phyloP scores from a whole-genome alignment of 2,329 filamentous ascomycete genomes.

The Cercospora brassicicola region DNA sequence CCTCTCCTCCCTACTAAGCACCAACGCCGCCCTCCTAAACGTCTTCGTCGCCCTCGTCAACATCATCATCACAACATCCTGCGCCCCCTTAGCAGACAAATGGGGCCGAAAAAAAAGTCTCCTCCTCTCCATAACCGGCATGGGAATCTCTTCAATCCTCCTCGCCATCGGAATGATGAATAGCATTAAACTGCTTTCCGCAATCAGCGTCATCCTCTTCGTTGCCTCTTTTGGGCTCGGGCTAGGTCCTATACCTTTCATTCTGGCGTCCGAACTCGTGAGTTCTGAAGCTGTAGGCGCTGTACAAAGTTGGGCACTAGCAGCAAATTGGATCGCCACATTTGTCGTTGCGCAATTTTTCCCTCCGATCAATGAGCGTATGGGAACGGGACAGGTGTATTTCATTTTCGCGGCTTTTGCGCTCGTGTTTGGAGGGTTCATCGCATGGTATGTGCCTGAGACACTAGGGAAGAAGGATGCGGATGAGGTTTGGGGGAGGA shows the following conservation, averaged over 20 bases:
- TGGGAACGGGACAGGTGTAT: conserved; percentile 84
- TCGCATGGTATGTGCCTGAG: conserved; percentile 73
- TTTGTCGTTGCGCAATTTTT: conserved; percentile 95
- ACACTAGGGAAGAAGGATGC: conserved; percentile 80
- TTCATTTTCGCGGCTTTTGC: conserved; percentile 85
- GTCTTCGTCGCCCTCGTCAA: conserved; percentile 86
- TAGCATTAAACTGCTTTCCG: conserved; percentile 71
- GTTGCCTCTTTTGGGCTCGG: conserved; percentile 88
- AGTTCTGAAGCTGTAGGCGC: conserved; percentile 87
- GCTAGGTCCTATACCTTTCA: conserved; percentile 90
- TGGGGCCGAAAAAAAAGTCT: conserved; percentile 86
- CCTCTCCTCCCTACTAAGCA: conserved; percentile 74
- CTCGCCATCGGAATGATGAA: conserved; percentile 79
- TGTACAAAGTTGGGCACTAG: conserved; percentile 83
- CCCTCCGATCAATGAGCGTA: conserved; percentile 74
- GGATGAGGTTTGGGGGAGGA: conserved; percentile 88
- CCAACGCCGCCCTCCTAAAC: conserved; percentile 79
- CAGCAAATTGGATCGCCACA: conserved; percentile 84
- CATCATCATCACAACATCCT: conserved; percentile 75
- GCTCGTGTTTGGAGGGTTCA: conserved; percentile 67
- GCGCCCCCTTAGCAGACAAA: conserved; percentile 81
- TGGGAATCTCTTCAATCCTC: conserved; percentile 74
- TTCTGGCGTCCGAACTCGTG: conserved; percentile 87
- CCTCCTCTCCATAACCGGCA: conserved; percentile 77
- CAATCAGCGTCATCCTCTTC: conserved; percentile 77